Percentiles rank a stretch among this genome's conserved stretches.
phyloP scores from a whole-genome alignment of 345 rosid genomes.

The Populus alba region DNA sequence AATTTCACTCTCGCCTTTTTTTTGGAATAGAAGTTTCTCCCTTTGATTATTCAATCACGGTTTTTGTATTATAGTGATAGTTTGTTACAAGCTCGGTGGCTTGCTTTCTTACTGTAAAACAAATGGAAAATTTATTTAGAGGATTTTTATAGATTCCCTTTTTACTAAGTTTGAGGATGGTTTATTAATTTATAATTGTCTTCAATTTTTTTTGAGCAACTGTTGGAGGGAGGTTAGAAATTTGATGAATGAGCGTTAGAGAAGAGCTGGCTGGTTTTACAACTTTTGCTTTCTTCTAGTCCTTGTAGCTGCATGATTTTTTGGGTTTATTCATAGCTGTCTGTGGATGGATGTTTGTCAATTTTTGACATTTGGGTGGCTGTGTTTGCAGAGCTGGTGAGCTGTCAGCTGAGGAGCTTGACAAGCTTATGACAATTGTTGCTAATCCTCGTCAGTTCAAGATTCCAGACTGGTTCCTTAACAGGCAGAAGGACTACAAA shows the following conservation, averaged over 20 bases:
- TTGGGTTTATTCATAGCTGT: not conserved
- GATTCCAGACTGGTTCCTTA: constrained; percentile 40
- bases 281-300: not conserved
- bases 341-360: not conserved
- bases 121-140: too few relatives aligned
- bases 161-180: not conserved
- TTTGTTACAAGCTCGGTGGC: too few relatives aligned
- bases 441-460: constrained; percentile 40
- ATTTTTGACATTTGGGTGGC: not conserved
- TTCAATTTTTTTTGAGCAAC: not conserved
- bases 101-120: too few relatives aligned
- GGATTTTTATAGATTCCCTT: too few relatives aligned
- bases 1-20: not conserved
- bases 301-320: not conserved
- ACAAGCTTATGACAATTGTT: constrained; percentile 36
- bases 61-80: too few relatives aligned
- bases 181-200: not conserved
- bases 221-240: not conserved
- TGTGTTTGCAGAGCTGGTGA: constrained; percentile 32
- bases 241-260: not conserved
- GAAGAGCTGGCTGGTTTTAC: not conserved
- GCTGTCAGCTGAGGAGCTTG: constrained; percentile 33
- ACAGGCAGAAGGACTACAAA: constrained; percentile 39
- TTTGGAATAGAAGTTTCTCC: not conserved
- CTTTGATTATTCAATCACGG: not conserved